phyloP scores from a whole-genome alignment of 805 yeast genomes.

The Clavispora fructus region DNA sequence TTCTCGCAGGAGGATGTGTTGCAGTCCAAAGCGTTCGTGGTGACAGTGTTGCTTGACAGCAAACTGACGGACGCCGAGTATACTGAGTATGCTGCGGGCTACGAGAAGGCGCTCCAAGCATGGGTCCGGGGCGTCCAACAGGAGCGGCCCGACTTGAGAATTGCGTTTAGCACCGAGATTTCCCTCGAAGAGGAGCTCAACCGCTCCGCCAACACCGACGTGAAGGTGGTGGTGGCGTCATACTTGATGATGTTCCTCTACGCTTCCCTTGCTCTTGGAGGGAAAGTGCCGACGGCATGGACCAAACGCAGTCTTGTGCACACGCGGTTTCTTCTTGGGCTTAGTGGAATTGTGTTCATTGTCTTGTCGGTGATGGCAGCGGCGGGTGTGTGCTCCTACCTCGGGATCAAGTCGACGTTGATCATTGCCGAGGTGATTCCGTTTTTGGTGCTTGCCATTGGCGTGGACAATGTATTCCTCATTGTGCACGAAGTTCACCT shows the following conservation, averaged over 20 bases:
- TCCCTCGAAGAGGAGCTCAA: slow-evolving; percentile 82
- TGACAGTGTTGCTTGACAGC: slow-evolving; percentile 67
- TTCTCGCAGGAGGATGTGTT: slow-evolving; percentile 52
- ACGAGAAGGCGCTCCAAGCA: slow-evolving; percentile 68
- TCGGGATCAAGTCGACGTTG: slow-evolving; percentile 82
- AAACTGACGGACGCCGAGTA: slow-evolving; percentile 36
- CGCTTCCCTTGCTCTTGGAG: slow-evolving; percentile 76
- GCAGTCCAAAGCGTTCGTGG: slow-evolving; percentile 65
- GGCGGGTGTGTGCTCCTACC: slow-evolving; percentile 69
- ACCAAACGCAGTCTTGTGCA: slow-evolving; percentile 28
- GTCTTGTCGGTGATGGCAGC: slow-evolving; percentile 75
- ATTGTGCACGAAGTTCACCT: slow-evolving; percentile 72
- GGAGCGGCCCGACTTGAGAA: slow-evolving; percentile 54
- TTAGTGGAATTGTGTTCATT: slow-evolving; percentile 81
- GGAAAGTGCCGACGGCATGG: slow-evolving; percentile 41
- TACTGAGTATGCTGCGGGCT: slow-evolving; percentile 39
- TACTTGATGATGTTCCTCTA: slow-evolving; percentile 84
- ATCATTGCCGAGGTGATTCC: slow-evolving; percentile 97
- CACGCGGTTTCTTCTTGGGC: slow-evolving; percentile 72
- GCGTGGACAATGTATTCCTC: slow-evolving; percentile 91
- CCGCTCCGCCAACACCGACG: slow-evolving; percentile 76
- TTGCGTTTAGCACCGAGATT: slow-evolving; percentile 76
- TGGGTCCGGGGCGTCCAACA: slow-evolving; percentile 41
- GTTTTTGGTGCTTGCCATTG: slow-evolving; percentile 85
- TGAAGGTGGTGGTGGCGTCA: slow-evolving; percentile 62